Evolutionary conservation across 1,284 basidiomycete genomes (phyloP), one percentile per base, ranked within the genome.

Genomic region (Somion occarium): DNA sequence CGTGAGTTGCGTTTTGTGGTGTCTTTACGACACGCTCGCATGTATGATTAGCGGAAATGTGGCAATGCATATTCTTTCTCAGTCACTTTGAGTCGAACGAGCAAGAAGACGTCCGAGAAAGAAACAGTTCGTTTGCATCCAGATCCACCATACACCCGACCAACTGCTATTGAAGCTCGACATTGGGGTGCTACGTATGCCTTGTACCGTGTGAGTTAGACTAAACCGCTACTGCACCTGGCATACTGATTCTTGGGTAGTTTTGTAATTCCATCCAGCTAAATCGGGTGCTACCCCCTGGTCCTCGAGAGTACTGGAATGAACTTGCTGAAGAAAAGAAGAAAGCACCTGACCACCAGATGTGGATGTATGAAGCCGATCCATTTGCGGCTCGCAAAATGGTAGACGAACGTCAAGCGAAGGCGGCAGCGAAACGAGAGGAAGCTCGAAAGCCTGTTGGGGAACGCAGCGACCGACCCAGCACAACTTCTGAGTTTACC

Each of bases 131-230:
- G 82, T 42, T 67, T 94, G 56, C 79, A 81, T 53, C 86, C 92
- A 3, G 80, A 87, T 61, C 85, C 84, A 5, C 77, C 83, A 12
- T 77, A 87, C 59, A 65, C 77, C 41, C 74, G 81, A 49, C 75
- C 79, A 3, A 82, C 82, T 18, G 76, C 81, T 2, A 64, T 85
- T 24, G 85, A 93, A 69, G 91, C 91, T 18, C 85, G 82, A 46
- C 93, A 95, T 62, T 93, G 86, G 81, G 91, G 87, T 20, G 91
- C 92, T 22, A 89, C 89, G 2, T 93, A 93, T 61, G 91, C 91
- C 24, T 68, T 95, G 50, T 91, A 93, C 69, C 82, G 92, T 55
- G 89, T 92, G 65, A 68, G 88, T 82, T 24, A 45, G 47, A 24
- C 13, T 51, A 34, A 19, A 44, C 13, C 23, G 15, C 23, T 22